Evolutionary conservation across 2,329 filamentous ascomycete species (phyloP), one percentile per base, ranked within the genome.

Genomic region (Epichloe glyceriae): DNA sequence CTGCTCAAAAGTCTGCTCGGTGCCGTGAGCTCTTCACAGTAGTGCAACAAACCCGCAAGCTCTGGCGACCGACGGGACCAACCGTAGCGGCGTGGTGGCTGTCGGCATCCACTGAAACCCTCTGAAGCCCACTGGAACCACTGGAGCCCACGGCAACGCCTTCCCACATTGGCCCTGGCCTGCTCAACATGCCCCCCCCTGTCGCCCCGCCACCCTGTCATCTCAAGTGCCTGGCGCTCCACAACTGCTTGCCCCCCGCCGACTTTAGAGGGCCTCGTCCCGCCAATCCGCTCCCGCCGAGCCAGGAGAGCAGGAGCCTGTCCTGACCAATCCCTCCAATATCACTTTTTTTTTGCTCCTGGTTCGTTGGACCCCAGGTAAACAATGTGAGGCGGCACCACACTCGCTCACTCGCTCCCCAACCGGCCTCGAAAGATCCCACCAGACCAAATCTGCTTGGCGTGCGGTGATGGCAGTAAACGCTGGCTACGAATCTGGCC

Each of bases 51-150:
- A 30, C 8, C 26, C 26, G 46, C 46, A 40, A 40, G 35, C 26
- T 37, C 41, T 50, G 35, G 38, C 7, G 17, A 38, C 37, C 5
- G 39, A 17, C 51, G 51, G 51, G 51, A 50, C 40, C 48, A 53
- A 50, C 51, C 51, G 51, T 45, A n/a, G 39, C 33, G 47, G 14
- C 46, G 41, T 39, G 14, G 50, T 42, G 34, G 37, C 33, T 35
- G 30, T 48, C 39, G 22, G 40, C 26, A 42, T 19, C 44, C 39
- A 20, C 30, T 34, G 33, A 12, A 14, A 17, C 40, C 50, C 12
- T 6, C 17, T 10, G 14, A n/a, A 41, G 26, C 38, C 22, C 14
- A 15, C 20, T 22, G 22, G 17, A 43, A 30, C 30, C 22, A 17
- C 26, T 20, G 46, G 7, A 17, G 6, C 34, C 19, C 33, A 17